Evolutionary conservation across 2,329 filamentous ascomycete species (phyloP).

Genomic region (Talaromyces albobiverticillius): DNA sequence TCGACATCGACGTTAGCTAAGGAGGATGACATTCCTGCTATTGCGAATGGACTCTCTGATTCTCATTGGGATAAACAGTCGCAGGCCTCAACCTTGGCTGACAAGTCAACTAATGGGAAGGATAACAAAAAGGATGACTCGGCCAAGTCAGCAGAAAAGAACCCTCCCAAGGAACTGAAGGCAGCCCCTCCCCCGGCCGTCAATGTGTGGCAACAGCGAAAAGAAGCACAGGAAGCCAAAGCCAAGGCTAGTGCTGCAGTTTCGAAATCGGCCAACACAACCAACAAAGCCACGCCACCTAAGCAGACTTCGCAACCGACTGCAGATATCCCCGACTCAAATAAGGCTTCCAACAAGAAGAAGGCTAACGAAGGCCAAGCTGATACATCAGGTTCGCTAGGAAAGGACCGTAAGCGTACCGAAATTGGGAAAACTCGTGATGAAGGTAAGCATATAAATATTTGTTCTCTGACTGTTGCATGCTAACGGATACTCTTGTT

Average conservation of each 20-base stretch:
- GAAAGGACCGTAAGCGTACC: slow-evolving; percentile 35
- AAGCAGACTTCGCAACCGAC: slow-evolving; percentile 24
- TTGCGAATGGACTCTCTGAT: slow-evolving; percentile 63
- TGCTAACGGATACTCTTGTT: neutral
- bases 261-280: slow-evolving; percentile 22
- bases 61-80: slow-evolving; percentile 66
- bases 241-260: slow-evolving; percentile 36
- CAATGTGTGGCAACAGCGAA: slow-evolving; percentile 84
- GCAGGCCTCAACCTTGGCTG: slow-evolving; percentile 62
- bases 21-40: slow-evolving; percentile 60
- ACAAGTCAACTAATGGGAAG: slow-evolving; percentile 44
- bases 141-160: slow-evolving; percentile 55
- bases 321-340: slow-evolving; percentile 37
- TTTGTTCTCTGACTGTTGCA: neutral
- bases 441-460: slow-evolving; percentile 23
- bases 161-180: slow-evolving; percentile 62
- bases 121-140: slow-evolving; percentile 52
- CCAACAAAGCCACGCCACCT: slow-evolving; percentile 21
- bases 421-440: slow-evolving; percentile 43
- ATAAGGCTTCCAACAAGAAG: slow-evolving; percentile 40
- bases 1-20: slow-evolving; percentile 55
- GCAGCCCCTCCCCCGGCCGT: slow-evolving; percentile 80
- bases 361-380: slow-evolving; percentile 29
- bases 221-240: slow-evolving; percentile 60
- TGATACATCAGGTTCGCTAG: slow-evolving; percentile 19